phyloP scores from a whole-genome alignment of 768 basidiomycete genomes.

The Pleurotus ostreatus region DNA sequence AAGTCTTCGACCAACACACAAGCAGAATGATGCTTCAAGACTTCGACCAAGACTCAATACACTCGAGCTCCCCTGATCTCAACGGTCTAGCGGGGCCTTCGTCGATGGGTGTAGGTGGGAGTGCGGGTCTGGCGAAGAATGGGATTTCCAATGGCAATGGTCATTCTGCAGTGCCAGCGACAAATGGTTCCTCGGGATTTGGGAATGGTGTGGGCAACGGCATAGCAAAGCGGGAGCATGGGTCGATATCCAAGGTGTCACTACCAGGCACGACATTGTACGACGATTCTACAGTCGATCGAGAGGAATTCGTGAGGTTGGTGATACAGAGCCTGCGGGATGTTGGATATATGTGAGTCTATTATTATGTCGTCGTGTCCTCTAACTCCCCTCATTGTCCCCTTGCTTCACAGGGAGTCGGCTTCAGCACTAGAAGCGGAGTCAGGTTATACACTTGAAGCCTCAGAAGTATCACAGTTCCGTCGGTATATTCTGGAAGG shows the following conservation, averaged over 20 bases:
- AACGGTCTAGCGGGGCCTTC: conserved; percentile 52
- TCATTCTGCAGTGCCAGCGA: conserved; percentile 23
- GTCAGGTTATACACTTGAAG: conserved; percentile 86
- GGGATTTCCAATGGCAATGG: conserved; percentile 44
- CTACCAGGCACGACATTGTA: conserved; percentile 74
- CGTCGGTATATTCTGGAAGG: conserved; percentile 76
- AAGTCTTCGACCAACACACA: conserved; percentile 22
- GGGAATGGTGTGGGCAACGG: conserved; percentile 41
- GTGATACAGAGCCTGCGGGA: conserved; percentile 88
- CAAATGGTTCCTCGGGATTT: conserved; percentile 30
- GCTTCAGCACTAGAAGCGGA: conserved; percentile 88
- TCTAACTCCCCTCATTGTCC: background rate
- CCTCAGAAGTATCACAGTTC: conserved; percentile 73
- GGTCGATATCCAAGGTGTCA: conserved; percentile 55
- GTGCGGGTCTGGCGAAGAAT: conserved; percentile 25
- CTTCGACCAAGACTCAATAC: conserved; percentile 41
- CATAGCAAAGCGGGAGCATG: conserved; percentile 40
- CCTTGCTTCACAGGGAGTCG: conserved; percentile 58
- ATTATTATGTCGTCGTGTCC: conserved; percentile 12
- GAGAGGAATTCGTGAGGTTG: conserved; percentile 88
- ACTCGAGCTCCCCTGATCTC: conserved; percentile 41
- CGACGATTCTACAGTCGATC: conserved; percentile 72
- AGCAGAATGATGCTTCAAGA: conserved; percentile 51
- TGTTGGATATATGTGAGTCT: conserved; percentile 68
- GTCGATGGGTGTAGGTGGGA: conserved; percentile 31